A percentile compares a stretch with the other conserved stretches of the same genome.
These are phyloP conservation scores for Pneumocystis wakefieldiae DNA, from an alignment of 1,139 yeast species.

Conservation along the genomic window DNA sequence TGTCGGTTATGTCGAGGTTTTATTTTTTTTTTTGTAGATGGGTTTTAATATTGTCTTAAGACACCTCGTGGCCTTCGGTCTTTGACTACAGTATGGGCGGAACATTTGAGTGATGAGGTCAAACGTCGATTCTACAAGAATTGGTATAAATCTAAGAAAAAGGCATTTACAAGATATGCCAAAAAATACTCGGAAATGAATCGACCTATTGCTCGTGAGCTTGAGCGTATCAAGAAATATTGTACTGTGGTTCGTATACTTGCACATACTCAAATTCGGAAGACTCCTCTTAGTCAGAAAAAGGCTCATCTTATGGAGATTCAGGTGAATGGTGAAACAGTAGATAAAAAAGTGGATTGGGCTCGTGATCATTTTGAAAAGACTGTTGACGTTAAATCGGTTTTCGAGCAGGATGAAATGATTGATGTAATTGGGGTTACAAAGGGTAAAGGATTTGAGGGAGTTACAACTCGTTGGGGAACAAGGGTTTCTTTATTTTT, in stretches of 20 bases:
- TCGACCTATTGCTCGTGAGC: slow-evolving; percentile 83
- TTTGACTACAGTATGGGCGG: slow-evolving; percentile 99
- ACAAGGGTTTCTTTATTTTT: not conserved
- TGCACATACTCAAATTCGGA: slow-evolving; percentile 98
- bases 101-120: slow-evolving; percentile 97
- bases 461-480: slow-evolving; percentile 88
- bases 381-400: slow-evolving; percentile 90
- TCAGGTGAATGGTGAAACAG: slow-evolving; percentile 98
- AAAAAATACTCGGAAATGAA: slow-evolving; percentile 92
- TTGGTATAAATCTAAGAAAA: slow-evolving; percentile 99
- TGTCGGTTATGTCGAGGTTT: slow-evolving; percentile 98
- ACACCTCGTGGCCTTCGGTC: slow-evolving; percentile 97
- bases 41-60: not conserved
- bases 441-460: slow-evolving; percentile 99
- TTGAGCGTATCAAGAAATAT: slow-evolving; percentile 97
- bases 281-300: slow-evolving; percentile 98
- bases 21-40: not conserved
- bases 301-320: slow-evolving; percentile 99
- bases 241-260: slow-evolving; percentile 96
- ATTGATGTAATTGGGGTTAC: slow-evolving; percentile 98
- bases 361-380: slow-evolving; percentile 98
- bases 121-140: slow-evolving; percentile 99
- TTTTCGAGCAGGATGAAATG: slow-evolving; percentile 97
- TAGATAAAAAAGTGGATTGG: slow-evolving; percentile 95
- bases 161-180: slow-evolving; percentile 99